A percentile compares a stretch with the other conserved stretches of the same genome.
These are phyloP conservation scores for Cynanchum wilfordii DNA, from an alignment of 257 asterid species.

Conservation along the genomic window DNA sequence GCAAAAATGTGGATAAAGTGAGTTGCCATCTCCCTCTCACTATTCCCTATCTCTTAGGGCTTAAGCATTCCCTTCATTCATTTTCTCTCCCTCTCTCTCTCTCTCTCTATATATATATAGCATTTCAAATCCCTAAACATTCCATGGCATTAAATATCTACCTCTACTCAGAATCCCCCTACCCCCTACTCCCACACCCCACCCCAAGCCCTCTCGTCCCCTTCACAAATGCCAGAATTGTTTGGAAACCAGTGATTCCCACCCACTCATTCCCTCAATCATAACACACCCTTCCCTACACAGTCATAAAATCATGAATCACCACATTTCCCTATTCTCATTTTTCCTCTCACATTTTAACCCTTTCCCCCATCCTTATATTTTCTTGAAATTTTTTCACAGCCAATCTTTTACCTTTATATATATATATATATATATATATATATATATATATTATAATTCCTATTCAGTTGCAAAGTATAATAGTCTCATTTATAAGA, in stretches of 20 bases:
- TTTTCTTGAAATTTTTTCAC: constrained; percentile 3
- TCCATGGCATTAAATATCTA: constrained; percentile 32
- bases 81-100: background rate
- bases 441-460: too few species aligned
- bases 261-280: constrained; percentile 48
- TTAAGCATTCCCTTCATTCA: constrained; percentile 10
- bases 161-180: constrained; percentile 17
- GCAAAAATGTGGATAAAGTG: constrained; percentile 8
- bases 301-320: background rate
- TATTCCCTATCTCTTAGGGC: constrained; percentile 19
- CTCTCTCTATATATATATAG: background rate
- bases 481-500: too few species aligned
- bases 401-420: too few species aligned
- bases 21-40: constrained; percentile 11
- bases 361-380: background rate
- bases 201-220: constrained; percentile 28
- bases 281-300: constrained; percentile 15
- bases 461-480: too few species aligned
- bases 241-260: constrained; percentile 34
- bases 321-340: background rate
- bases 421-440: too few species aligned
- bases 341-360: background rate
- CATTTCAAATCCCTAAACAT: constrained; percentile 34
- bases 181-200: constrained; percentile 28
- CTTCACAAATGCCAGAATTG: constrained; percentile 32